These are phyloP conservation scores for Jasminum sambac DNA, from an alignment of 257 asterid genomes.

Conservation along the genomic window DNA sequence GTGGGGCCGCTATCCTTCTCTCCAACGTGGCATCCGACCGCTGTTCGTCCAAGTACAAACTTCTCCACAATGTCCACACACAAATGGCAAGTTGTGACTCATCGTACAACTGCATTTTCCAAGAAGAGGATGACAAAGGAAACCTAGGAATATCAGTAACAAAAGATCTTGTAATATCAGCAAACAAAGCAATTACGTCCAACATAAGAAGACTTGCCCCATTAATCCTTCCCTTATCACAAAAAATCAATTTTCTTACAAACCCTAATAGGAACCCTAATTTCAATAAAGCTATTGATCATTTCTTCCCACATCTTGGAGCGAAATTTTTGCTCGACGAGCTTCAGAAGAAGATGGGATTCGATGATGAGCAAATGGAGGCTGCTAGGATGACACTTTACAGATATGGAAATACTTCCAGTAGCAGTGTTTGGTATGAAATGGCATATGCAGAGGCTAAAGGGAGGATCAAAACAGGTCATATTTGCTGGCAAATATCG, in stretches of 20 bases:
- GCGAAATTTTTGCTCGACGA: slow-evolving; percentile 12
- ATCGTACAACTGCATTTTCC: slow-evolving; percentile 14
- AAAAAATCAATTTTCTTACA: not conserved
- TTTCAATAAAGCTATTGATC: not conserved
- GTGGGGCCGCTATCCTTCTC: slow-evolving; percentile 4
- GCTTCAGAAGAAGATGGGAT: slow-evolving; percentile 7
- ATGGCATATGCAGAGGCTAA: slow-evolving; percentile 18
- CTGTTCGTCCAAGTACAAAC: slow-evolving; percentile 11
- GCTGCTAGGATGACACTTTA: slow-evolving; percentile 9
- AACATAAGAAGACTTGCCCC: slow-evolving; percentile 10
- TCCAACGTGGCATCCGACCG: slow-evolving; percentile 2
- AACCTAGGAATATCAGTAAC: not conserved
- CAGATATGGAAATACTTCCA: slow-evolving; percentile 12
- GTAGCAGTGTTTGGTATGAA: slow-evolving; percentile 19
- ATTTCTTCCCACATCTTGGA: slow-evolving; percentile 7
- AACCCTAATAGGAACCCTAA: not conserved
- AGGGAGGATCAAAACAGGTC: slow-evolving; percentile 18
- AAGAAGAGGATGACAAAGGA: slow-evolving; percentile 16
- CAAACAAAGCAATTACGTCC: slow-evolving; percentile 1
- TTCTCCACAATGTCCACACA: slow-evolving; percentile 11
- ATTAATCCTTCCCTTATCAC: slow-evolving; percentile 3
- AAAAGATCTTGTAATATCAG: slow-evolving; percentile 4
- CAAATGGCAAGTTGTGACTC: slow-evolving; percentile 11
- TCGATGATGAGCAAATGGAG: slow-evolving; percentile 12
- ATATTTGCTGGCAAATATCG: slow-evolving; percentile 22